Conservation (phyloP, 768 basidiomycete genomes). For the Hypholoma fasciculare region DNA sequence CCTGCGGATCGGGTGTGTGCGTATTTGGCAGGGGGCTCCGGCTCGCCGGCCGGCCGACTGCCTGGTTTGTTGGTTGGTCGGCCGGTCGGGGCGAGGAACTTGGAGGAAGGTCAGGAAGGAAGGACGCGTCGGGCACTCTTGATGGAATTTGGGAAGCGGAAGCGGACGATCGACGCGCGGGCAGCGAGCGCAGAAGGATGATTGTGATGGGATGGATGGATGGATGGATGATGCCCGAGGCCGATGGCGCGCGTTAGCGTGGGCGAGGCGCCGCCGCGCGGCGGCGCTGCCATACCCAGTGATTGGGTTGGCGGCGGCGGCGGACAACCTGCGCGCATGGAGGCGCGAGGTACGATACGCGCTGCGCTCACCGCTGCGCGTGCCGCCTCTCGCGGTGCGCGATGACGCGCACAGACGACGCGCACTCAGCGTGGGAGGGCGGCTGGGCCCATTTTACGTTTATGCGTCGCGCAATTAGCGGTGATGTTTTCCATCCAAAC, state of each 20-base stretch:
- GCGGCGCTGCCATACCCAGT: too few species aligned
- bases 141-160: too few species aligned
- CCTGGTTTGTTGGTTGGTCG: too few species aligned
- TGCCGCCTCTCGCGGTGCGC: neutral
- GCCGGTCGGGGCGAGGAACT: too few species aligned
- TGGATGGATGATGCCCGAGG: neutral
- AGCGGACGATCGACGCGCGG: neutral
- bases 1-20: conserved; percentile 9
- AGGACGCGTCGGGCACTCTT: too few species aligned
- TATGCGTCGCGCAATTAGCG: conserved; percentile 9
- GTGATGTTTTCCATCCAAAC: conserved; percentile 28
- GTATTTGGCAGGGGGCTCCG: neutral
- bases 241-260: neutral
- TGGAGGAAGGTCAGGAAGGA: too few species aligned
- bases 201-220: neutral
- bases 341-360: neutral
- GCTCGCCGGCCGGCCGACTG: too few species aligned
- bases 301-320: neutral
- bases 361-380: too few species aligned
- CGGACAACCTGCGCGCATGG: neutral
- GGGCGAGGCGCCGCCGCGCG: neutral
- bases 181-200: neutral
- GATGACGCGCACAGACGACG: neutral
- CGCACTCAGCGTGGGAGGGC: conserved; percentile 15
- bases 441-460: neutral